Conservation (phyloP, 1,139 yeast species). For the Yamadazyma dendronema region DNA sequence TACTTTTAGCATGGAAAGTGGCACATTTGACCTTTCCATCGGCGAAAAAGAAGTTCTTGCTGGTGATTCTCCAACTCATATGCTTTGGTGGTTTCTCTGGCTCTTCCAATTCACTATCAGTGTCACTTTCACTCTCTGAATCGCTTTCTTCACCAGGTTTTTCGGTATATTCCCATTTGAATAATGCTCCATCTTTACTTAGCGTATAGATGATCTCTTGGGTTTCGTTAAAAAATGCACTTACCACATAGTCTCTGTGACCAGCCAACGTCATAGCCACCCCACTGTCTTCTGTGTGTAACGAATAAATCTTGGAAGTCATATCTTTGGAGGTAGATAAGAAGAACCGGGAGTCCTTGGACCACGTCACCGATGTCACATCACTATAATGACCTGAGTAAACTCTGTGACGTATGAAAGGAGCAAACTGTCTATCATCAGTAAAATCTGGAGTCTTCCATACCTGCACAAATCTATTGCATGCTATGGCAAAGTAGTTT, state of each 20-base stretch:
- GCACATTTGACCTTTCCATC: constrained; percentile 78
- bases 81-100: constrained; percentile 16
- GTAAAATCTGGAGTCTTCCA: constrained; percentile 87
- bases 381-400: constrained; percentile 94
- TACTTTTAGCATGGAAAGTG: constrained; percentile 72
- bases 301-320: constrained; percentile 83
- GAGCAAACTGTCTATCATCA: constrained; percentile 87
- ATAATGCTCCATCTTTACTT: constrained; percentile 92
- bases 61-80: constrained; percentile 79
- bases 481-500: constrained; percentile 78
- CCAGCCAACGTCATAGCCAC: constrained; percentile 91
- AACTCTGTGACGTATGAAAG: constrained; percentile 85
- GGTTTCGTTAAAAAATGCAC: constrained; percentile 79
- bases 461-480: constrained; percentile 80
- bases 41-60: constrained; percentile 71
- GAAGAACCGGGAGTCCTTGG: constrained; percentile 83
- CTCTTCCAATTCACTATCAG: constrained; percentile 27
- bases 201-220: constrained; percentile 91
- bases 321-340: constrained; percentile 86
- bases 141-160: constrained; percentile 38
- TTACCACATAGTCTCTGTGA: constrained; percentile 83
- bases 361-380: constrained; percentile 80
- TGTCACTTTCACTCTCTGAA: constrained; percentile 30
- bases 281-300: constrained; percentile 67
- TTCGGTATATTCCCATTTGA: constrained; percentile 82